Evolutionary conservation across 768 basidiomycete genomes (phyloP).

Genomic region (Hygrocybe punicea): DNA sequence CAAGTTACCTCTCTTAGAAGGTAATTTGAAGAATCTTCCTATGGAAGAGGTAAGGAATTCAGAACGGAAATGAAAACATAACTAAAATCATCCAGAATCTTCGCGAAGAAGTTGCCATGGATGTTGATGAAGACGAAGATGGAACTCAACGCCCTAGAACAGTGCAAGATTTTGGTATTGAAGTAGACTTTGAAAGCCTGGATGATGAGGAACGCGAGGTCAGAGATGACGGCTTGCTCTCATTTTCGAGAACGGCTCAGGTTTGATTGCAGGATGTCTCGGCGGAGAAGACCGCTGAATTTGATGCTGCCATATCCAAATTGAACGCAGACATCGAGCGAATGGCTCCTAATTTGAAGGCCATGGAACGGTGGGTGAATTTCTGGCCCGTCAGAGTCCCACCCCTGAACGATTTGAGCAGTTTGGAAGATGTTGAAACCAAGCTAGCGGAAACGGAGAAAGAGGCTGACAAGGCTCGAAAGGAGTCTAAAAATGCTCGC

Average conservation of each 20-base stretch:
- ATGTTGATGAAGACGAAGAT: constrained; percentile 85
- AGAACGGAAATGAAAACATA: not conserved
- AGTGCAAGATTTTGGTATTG: constrained; percentile 82
- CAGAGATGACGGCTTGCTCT: constrained; percentile 15
- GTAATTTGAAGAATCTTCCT: constrained; percentile 80
- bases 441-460: constrained; percentile 86
- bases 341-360: constrained; percentile 97
- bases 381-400: not conserved
- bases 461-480: constrained; percentile 89
- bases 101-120: constrained; percentile 86
- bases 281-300: constrained; percentile 59
- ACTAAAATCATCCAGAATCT: constrained; percentile 51
- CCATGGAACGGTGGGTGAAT: constrained; percentile 71
- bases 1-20: constrained; percentile 68
- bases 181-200: constrained; percentile 76
- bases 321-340: constrained; percentile 79
- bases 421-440: constrained; percentile 78
- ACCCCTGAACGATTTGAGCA: constrained; percentile 21
- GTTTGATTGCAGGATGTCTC: constrained; percentile 49
- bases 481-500: constrained; percentile 84
- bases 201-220: constrained; percentile 74
- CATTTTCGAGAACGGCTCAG: not conserved
- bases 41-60: constrained; percentile 78
- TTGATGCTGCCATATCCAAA: constrained; percentile 70
- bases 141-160: constrained; percentile 68